phyloP scores from a whole-genome alignment of 2,329 filamentous ascomycete species.

The Nectriaceae sp. region DNA sequence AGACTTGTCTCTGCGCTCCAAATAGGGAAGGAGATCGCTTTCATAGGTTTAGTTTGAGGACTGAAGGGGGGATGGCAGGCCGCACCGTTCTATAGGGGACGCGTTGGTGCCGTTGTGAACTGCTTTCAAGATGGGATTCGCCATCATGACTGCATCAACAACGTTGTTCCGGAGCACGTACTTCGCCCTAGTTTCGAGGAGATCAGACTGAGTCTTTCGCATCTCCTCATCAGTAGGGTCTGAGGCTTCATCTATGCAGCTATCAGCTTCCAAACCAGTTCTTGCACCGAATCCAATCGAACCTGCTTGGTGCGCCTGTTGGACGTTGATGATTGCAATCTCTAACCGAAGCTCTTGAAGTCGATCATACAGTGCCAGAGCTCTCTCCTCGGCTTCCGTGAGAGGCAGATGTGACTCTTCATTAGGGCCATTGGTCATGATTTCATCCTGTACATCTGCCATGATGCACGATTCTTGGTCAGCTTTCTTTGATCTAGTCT shows the following conservation, averaged over 20 bases:
- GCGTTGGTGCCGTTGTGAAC: conserved; percentile 69
- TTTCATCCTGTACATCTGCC: conserved; percentile 18
- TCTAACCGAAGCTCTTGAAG: conserved; percentile 73
- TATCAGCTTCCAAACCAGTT: no score
- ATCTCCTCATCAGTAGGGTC: conserved; percentile 51
- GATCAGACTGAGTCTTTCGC: conserved; percentile 61
- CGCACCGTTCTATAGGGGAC: conserved; percentile 68
- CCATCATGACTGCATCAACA: conserved; percentile 67
- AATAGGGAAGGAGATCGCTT: conserved; percentile 67
- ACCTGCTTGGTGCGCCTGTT: conserved; percentile 41
- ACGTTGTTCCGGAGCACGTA: conserved; percentile 72
- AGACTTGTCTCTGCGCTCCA: conserved; percentile 68
- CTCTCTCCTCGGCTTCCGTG: conserved; percentile 65
- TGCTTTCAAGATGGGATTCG: conserved; percentile 76
- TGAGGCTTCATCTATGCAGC: conserved; percentile 19
- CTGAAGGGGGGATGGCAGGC: not conserved
- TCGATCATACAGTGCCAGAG: conserved; percentile 71
- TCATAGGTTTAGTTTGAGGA: conserved; percentile 10
- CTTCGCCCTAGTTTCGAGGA: conserved; percentile 69
- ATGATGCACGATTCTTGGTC: not conserved
- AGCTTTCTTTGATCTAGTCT: not conserved
- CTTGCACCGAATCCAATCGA: no score
- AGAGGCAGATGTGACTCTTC: conserved; percentile 52
- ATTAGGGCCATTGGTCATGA: conserved; percentile 27
- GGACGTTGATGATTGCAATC: conserved; percentile 63